These are phyloP conservation scores for Sclerospora graminicola DNA, from an alignment of 352 stramenopile species.

Conservation along the genomic window DNA sequence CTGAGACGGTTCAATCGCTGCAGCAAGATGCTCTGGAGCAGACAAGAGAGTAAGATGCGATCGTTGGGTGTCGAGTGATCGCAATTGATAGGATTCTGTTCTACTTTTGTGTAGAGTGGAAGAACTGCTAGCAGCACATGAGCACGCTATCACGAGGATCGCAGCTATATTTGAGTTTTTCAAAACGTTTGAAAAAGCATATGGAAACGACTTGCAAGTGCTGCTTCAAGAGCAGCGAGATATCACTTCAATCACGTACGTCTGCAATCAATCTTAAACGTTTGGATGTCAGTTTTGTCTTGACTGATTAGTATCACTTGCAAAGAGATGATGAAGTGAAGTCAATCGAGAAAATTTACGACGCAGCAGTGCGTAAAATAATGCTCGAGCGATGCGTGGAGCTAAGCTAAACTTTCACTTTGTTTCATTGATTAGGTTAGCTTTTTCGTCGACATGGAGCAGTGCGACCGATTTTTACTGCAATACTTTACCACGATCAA, in stretches of 20 bases:
- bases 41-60: slow-evolving; percentile 36
- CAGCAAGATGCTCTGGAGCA: slow-evolving; percentile 69
- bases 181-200: slow-evolving; percentile 35
- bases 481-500: slow-evolving; percentile 80
- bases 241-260: slow-evolving; percentile 16
- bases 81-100: background rate
- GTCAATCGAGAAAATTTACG: slow-evolving; percentile 31
- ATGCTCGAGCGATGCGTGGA: background rate
- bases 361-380: slow-evolving; percentile 22
- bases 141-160: slow-evolving; percentile 54
- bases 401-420: background rate
- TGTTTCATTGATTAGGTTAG: slow-evolving; percentile 27
- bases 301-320: background rate
- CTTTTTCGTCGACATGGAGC: slow-evolving; percentile 85
- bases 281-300: background rate
- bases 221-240: slow-evolving; percentile 23
- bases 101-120: slow-evolving; percentile 33
- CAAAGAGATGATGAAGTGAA: slow-evolving; percentile 23
- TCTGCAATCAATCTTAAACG: background rate
- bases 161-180: slow-evolving; percentile 56
- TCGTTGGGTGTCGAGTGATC: background rate
- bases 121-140: slow-evolving; percentile 47
- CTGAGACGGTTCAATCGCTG: slow-evolving; percentile 65
- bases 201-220: slow-evolving; percentile 23
- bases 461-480: slow-evolving; percentile 71